Base-by-base conservation (phyloP, 257 asterid species). In the Mitragyna speciosa region DNA sequence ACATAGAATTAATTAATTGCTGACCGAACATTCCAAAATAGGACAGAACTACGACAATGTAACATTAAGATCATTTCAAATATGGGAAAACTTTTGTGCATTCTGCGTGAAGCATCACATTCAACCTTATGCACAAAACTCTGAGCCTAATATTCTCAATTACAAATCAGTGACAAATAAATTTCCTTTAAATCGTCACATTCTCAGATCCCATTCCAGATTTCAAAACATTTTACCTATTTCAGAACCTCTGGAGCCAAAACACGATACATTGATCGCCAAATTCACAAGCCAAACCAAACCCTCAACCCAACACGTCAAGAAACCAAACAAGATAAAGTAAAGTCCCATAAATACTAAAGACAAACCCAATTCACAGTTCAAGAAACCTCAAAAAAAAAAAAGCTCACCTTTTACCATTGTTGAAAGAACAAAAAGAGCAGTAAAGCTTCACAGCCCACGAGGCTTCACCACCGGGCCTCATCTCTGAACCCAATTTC, bases 361-460 rank as follows among this genome's bases (percentile, higher is more conserved):
- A 39, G 30, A 64, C 47, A 36, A 51, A 30, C 6, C 41, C 31
- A 71, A 61, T 26, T 45, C 31, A 24, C n/a, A 45, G 58, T 24
- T 10, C n/a, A 75, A n/a, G 11, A 72, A 71, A 47, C 67, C 69
- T 51, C 11, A 19, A 28, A 45, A 64, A 67, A 45, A 6, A 30
- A 49, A 49, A 31, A 84, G 45, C 48, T 80, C 82, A 92, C 97
- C 97, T 80, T 84, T 85, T 87, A 83, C 86, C 41, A 76, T 33
- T 9, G 31, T 75, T 83, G 81, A 52, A 77, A 84, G 83, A 78
- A 81, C 76, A 81, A 75, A 81, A 31, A 48, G 59, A 81, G 79
- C 78, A 51, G 83, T 76, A 76, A 70, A 61, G 83, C 75, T 82
- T 52, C 70, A 86, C 84, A 80, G 85, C 85, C 84, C 75, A 75